Evolutionary conservation across 805 yeast genomes (phyloP), one percentile per base, ranked within the genome.

Genomic region (Suhomyces sp.): DNA sequence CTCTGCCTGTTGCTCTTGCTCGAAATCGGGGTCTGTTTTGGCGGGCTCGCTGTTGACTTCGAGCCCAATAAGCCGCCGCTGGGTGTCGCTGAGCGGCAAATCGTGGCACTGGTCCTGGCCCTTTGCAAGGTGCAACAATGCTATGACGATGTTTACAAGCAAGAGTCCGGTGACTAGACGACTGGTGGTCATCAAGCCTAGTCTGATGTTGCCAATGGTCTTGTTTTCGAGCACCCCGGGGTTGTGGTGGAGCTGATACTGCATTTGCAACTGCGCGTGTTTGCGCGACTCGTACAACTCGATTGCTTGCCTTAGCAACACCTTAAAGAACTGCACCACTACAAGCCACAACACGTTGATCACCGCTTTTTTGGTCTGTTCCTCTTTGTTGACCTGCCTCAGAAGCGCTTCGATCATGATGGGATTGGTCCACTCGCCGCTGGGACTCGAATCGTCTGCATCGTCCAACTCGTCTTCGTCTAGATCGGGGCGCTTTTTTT

Each of bases 71-170:
- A 81, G 62, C 40, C 66, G 63, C 46, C 85, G 64, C 61, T 81
- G 85, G 23, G 67, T 68, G 46, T 68, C 70, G 8, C 69, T 76
- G 54, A 81, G 70, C 2, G 84, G 83, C 53, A 81, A 66, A 60
- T 81, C 85, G 35, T 69, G 58, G 57, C 85, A 81, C 58, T 76
- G 78, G 57, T 81, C 85, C 54, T 71, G 74, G 1, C 79, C 76
- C 55, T 69, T 72, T 6, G 71, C 23, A 13, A 79, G 57, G 44
- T 61, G 64, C 40, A 69, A 54, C 3, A 66, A 27, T 22, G 75
- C 63, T 2, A 64, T 38, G 9, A 61, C 29, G 9, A 76, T 64
- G 49, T 70, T 67, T 44, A 66, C 52, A 2, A 61, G 44, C 12
- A 74, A 59, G 3, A 71, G 40, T 1, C 48, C 54, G 41, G 65